Evolutionary conservation across 345 rosid species (phyloP).

Genomic region (Excoecaria agallocha): DNA sequence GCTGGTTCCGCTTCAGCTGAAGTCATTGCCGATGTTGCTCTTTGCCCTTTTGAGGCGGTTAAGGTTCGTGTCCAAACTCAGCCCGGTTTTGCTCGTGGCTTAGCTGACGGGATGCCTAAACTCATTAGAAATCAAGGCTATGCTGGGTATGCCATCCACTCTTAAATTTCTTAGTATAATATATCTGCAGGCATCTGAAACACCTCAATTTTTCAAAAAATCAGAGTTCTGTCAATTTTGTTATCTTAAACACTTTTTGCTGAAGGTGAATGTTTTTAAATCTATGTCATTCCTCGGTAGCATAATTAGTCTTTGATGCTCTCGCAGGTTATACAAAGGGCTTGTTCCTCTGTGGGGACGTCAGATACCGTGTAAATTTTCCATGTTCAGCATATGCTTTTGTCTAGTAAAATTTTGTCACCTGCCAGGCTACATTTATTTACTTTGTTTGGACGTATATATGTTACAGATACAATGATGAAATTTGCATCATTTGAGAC

Average conservation of each 20-base stretch:
- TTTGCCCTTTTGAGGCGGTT: constrained; percentile 95
- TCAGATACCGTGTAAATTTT: constrained; percentile 87
- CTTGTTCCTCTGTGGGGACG: constrained; percentile 95
- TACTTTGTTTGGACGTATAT: background rate
- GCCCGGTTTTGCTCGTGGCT: constrained; percentile 90
- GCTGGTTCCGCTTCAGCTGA: constrained; percentile 98
- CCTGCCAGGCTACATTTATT: too few relatives aligned
- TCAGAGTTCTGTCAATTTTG: too few relatives aligned
- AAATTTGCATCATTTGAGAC: constrained; percentile 91
- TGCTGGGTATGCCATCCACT: constrained; percentile 43
- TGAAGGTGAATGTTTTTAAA: too few relatives aligned
- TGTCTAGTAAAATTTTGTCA: background rate
- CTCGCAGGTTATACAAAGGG: constrained; percentile 78
- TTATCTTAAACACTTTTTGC: too few relatives aligned
- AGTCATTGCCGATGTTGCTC: constrained; percentile 82
- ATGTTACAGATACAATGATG: constrained; percentile 87
- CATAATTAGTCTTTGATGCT: constrained; percentile 8
- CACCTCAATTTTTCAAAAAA: too few relatives aligned
- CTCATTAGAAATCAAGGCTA: constrained; percentile 69
- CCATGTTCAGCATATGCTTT: background rate
- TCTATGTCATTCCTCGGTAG: too few relatives aligned
- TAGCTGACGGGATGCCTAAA: constrained; percentile 91
- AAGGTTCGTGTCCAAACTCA: constrained; percentile 96
- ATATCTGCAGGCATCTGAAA: too few relatives aligned
- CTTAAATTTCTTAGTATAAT: too few relatives aligned